Evolutionary conservation across 257 asterid species (phyloP), one percentile per base, ranked within the genome.

Genomic region (Nicotiana attenuata): DNA sequence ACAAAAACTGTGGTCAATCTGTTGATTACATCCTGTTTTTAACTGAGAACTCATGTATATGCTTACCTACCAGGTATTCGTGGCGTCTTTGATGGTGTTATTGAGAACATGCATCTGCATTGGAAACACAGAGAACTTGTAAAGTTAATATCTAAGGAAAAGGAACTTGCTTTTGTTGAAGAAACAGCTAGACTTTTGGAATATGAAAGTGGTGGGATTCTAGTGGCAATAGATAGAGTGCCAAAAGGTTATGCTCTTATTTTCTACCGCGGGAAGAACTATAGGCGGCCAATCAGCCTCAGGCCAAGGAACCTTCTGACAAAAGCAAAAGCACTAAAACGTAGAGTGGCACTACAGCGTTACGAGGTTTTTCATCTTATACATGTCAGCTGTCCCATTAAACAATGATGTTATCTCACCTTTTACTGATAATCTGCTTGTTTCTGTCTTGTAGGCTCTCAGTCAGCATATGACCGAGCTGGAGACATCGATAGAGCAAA

Each of bases 51-150:
- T 82, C 57, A 50, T 81, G 76, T 19, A 67, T 75, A 79, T 84
- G 82, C 65, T 80, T 53, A 53, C 87, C 71, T 83, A 59, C 77
- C 87, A 94, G 98, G 98, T n/a, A 93, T 96, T 85, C 97, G 97
- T 68, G 98, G 99, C 14, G 93, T 96, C 79, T 94, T 96, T 88
- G 99, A 96, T 86, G 99, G 99, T 86, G 98, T 94, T 84, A 92
- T 96, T 80, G 99, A 94, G 90, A 96, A 96, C 91, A 96, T 96
- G 99, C 98, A 96, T 88, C 92, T 96, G 64, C 99, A 96, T 59
- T 94, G 99, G 99, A 96, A 96, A 86, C 97, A 94, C 81, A 92
- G 99, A 87, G 99, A 96, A 85, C 94, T 96, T 33, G 99, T 96
- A 53, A 96, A 96, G 89, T 87, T 96, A 84, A 91, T 96, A 85